Conservation (phyloP, 352 stramenopile genomes). For the Globisporangium apiculatum region DNA sequence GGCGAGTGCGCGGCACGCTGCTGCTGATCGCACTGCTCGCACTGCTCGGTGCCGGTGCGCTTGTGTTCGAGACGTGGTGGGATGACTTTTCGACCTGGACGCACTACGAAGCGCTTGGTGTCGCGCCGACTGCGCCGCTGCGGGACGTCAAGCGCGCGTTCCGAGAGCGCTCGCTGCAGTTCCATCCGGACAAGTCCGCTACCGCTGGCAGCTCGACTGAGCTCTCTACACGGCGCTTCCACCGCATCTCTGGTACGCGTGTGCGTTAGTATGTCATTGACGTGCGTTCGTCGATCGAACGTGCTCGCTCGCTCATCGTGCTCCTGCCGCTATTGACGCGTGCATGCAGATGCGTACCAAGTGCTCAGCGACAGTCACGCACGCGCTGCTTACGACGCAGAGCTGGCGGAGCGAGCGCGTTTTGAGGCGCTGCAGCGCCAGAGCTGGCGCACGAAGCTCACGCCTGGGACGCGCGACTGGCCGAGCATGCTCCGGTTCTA, state of each 20-base stretch:
- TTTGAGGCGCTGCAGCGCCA: conserved; percentile 16
- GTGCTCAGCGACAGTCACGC: conserved; percentile 18
- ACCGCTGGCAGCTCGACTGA: conserved; percentile 17
- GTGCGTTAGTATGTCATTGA: neutral
- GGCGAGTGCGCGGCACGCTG: neutral
- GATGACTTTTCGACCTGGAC: conserved; percentile 30
- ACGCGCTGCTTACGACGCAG: conserved; percentile 19
- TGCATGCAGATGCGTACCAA: conserved; percentile 22
- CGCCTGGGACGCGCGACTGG: conserved; percentile 3
- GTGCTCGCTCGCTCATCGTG: too few relatives aligned
- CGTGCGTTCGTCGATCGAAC: too few relatives aligned
- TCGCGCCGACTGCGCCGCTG: conserved; percentile 15
- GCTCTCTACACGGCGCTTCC: conserved; percentile 24
- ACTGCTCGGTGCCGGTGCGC: conserved; percentile 1
- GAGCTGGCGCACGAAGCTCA: conserved; percentile 1
- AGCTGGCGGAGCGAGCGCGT: conserved; percentile 20
- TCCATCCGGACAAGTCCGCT: conserved; percentile 66
- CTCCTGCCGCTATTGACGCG: neutral
- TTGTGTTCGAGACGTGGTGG: conserved; percentile 22
- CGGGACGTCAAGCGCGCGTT: conserved; percentile 54
- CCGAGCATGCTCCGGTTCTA: conserved; percentile 19
- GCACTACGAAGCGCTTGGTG: conserved; percentile 34
- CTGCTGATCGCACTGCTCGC: conserved; percentile 8
- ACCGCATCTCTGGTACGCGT: conserved; percentile 24
- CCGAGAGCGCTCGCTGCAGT: conserved; percentile 59